These are phyloP conservation scores for Pontederia crassipes DNA, from an alignment of 176 grass and related monocot genomes.

Conservation along the genomic window DNA sequence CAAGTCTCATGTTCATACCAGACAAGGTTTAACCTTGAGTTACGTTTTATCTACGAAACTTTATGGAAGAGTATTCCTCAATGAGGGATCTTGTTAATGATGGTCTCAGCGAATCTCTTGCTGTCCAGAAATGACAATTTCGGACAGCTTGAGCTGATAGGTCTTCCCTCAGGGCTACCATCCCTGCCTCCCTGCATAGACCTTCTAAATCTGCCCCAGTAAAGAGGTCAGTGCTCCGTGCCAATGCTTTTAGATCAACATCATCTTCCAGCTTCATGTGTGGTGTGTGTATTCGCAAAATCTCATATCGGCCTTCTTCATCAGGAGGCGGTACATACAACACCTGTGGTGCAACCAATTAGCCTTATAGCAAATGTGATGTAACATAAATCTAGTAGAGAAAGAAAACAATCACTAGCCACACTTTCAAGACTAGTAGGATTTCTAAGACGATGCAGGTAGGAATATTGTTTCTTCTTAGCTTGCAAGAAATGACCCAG, in stretches of 20 bases:
- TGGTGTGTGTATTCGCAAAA: slow-evolving; percentile 59
- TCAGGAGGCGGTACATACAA: slow-evolving; percentile 68
- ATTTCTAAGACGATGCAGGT: too few species aligned
- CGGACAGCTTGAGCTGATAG: slow-evolving; percentile 25
- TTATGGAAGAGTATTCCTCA: slow-evolving; percentile 41
- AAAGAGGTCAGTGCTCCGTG: slow-evolving; percentile 48
- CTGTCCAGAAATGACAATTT: slow-evolving; percentile 40
- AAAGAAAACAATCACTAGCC: neutral
- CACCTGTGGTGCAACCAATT: slow-evolving; percentile 34
- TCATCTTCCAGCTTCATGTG: slow-evolving; percentile 68
- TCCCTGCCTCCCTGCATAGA: slow-evolving; percentile 70
- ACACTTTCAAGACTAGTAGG: too few species aligned
- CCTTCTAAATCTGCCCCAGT: slow-evolving; percentile 77
- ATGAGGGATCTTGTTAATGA: slow-evolving; percentile 57
- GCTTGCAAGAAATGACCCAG: too few species aligned
- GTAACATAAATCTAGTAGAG: neutral
- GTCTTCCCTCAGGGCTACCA: slow-evolving; percentile 61
- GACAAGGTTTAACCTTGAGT: neutral
- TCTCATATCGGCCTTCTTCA: slow-evolving; percentile 52
- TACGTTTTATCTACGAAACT: slow-evolving; percentile 7
- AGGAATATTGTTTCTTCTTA: too few species aligned
- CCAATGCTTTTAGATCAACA: slow-evolving; percentile 51
- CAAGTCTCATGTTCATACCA: neutral
- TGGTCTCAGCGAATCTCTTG: slow-evolving; percentile 41
- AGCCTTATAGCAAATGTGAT: too few species aligned